These are phyloP conservation scores for Solanum dulcamara DNA, from an alignment of 257 asterid species.

Conservation along the genomic window DNA sequence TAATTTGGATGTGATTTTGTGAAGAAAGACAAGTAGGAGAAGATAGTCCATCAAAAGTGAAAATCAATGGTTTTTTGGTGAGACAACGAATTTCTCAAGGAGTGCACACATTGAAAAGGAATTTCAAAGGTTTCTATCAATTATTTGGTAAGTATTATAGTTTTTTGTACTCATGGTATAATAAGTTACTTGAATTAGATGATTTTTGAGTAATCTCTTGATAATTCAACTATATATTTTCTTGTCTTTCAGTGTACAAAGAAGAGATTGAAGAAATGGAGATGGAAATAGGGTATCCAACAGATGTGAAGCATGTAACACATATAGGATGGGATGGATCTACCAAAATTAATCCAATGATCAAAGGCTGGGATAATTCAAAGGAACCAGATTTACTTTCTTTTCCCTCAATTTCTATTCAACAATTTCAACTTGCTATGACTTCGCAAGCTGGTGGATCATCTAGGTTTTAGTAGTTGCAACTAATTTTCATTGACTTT, in stretches of 20 bases:
- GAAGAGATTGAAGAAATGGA: conserved; percentile 12
- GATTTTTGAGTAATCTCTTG: not conserved
- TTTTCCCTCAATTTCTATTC: conserved; percentile 37
- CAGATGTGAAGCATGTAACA: conserved; percentile 32
- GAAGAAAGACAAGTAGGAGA: conserved; percentile 6
- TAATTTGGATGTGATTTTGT: too few relatives aligned
- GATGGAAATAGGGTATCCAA: conserved; percentile 27
- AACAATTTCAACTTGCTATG: conserved; percentile 53
- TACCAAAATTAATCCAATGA: conserved; percentile 21
- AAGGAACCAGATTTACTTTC: conserved; percentile 24
- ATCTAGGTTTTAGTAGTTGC: not conserved
- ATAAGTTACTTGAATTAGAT: not conserved
- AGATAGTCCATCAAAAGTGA: not conserved
- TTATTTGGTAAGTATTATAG: conserved; percentile 12
- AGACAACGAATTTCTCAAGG: conserved; percentile 9
- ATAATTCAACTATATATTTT: too few relatives aligned
- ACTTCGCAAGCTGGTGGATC: conserved; percentile 29
- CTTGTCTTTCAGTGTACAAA: conserved; percentile 3
- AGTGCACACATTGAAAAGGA: conserved; percentile 2
- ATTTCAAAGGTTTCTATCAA: conserved; percentile 8
- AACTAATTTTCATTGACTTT: not conserved
- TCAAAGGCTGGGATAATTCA: conserved; percentile 21
- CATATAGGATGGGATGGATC: conserved; percentile 31
- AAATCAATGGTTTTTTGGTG: not conserved
- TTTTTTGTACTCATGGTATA: not conserved